Base-by-base conservation (phyloP, 2,329 filamentous ascomycete species). In the Nannizziopsis arthrosporioides region DNA sequence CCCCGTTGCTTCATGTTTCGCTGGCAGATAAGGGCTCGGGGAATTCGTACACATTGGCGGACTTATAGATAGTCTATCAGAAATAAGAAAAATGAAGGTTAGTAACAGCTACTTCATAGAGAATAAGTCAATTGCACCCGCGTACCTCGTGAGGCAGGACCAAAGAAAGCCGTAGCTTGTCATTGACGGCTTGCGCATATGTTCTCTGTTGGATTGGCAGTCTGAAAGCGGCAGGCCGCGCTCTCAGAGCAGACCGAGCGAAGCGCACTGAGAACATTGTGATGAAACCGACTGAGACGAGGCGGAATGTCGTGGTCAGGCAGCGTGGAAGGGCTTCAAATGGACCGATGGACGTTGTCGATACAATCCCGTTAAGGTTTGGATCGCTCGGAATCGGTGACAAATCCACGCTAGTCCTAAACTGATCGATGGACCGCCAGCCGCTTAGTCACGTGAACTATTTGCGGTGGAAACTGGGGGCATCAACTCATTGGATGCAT, bases 111-210 rank as follows among this genome's bases (percentile, higher is more conserved):
- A 37, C 36, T 8, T 6, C 3, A 14, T 22, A 27, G 22, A 7
- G 7, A 27, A 44, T n/a, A 30, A 14, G 17, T 30, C 12, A 34
- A 44, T 30, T 30, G 19, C 18, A n/a, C 18, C 30, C 9, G 57
- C 85, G 73, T 87, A 96, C 92, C 88, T 95, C 85, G 75, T 96
- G 90, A 74, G 92, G 92, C 62, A 98, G 85, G 69, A 85, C 81
- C 75, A 98, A 78, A 77, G 87, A 94, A 75, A 98, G 82, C 82
- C 94, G 93, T 79, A 98, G 94, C 81, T 90, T 90, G 78, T 90
- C 85, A 64, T 82, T 74, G 61, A 87, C 81, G 59, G 84, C 84
- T 68, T 90, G 85, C 63, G 85, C 92, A 70, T 98, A 98, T 63
- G 83, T 82, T 77, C 92, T 82, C 71, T 87, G 84, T 76, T 89